These are phyloP conservation scores for Pseudotsuga menziesii DNA, from an alignment of 75 land plant species.

Conservation along the genomic window DNA sequence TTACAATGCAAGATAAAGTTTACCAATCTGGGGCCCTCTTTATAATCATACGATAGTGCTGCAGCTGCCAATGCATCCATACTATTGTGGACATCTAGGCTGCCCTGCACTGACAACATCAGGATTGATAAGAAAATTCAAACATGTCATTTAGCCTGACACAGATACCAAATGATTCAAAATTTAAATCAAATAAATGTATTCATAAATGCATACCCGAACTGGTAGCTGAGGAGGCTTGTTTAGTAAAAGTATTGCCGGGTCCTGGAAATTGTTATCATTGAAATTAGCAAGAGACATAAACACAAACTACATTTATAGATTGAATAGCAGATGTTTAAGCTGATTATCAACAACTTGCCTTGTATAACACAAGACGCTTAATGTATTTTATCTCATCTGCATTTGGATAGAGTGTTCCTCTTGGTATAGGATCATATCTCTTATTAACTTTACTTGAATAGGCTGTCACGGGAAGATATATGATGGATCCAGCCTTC, in stretches of 20 bases:
- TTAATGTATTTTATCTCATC: slow-evolving; percentile 58
- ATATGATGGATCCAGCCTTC: slow-evolving; percentile 40
- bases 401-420: slow-evolving; percentile 57
- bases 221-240: slow-evolving; percentile 64
- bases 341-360: slow-evolving; percentile 3
- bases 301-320: not conserved
- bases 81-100: slow-evolving; percentile 58
- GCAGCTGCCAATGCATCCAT: slow-evolving; percentile 79
- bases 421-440: slow-evolving; percentile 59
- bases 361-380: slow-evolving; percentile 66
- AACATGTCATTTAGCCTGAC: no score
- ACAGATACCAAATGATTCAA: no score
- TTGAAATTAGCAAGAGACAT: not conserved
- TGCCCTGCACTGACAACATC: slow-evolving; percentile 27
- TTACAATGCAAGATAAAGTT: not conserved
- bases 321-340: not conserved
- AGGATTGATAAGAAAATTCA: not conserved
- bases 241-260: slow-evolving; percentile 55
- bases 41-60: slow-evolving; percentile 51
- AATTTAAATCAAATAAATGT: no score
- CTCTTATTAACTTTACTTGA: slow-evolving; percentile 45
- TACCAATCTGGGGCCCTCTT: slow-evolving; percentile 63
- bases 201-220: slow-evolving; percentile 26
- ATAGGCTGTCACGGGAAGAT: slow-evolving; percentile 48
- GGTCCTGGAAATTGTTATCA: slow-evolving; percentile 32